A percentile compares a stretch with the other conserved stretches of the same genome.
Conservation (phyloP, 2,329 filamentous ascomycete species). For the Pseudogymnoascus destructans region DNA sequence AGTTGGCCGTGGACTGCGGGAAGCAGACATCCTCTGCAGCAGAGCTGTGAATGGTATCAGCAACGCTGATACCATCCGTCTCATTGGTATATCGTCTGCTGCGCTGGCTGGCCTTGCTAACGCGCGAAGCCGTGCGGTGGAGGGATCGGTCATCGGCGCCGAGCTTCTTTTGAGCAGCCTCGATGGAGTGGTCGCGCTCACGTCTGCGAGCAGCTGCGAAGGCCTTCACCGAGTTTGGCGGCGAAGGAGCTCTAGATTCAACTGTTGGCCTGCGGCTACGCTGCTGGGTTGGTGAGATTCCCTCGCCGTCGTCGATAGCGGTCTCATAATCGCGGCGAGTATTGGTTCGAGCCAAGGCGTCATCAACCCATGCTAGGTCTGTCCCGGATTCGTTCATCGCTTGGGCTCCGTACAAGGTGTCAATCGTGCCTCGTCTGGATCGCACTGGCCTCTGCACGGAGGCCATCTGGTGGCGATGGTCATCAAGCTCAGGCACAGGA, state of each 20-base stretch:
- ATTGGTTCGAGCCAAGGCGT: slow-evolving; percentile 32
- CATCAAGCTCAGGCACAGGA: slow-evolving; percentile 70
- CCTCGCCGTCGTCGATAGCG: slow-evolving; percentile 33
- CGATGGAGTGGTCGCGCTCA: slow-evolving; percentile 55
- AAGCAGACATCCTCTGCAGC: slow-evolving; percentile 86
- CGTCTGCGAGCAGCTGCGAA: slow-evolving; percentile 85
- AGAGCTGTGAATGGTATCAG: slow-evolving; percentile 48
- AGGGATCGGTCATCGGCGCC: slow-evolving; percentile 42
- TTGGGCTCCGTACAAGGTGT: slow-evolving; percentile 49
- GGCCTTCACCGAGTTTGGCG: slow-evolving; percentile 93
- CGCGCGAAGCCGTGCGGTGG: slow-evolving; percentile 55
- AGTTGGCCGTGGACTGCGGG: slow-evolving; percentile 54
- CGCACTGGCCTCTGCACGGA: slow-evolving; percentile 48
- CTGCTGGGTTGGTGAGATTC: slow-evolving; percentile 31
- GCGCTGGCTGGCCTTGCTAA: slow-evolving; percentile 38
- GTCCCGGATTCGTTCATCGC: slow-evolving; percentile 14
- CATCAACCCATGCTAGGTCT: slow-evolving; percentile 30
- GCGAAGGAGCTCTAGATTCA: slow-evolving; percentile 60
- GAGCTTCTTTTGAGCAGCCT: slow-evolving; percentile 11
- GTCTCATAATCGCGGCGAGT: slow-evolving; percentile 69
- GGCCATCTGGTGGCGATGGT: slow-evolving; percentile 60
- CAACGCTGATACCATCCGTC: slow-evolving; percentile 47
- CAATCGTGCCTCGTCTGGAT: slow-evolving; percentile 58
- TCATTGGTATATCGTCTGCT: slow-evolving; percentile 46
- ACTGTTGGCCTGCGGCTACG: slow-evolving; percentile 39